A percentile compares a stretch with the other conserved stretches of the same genome.
phyloP scores from a whole-genome alignment of 1,284 basidiomycete genomes.

The Dichomitus squalens region DNA sequence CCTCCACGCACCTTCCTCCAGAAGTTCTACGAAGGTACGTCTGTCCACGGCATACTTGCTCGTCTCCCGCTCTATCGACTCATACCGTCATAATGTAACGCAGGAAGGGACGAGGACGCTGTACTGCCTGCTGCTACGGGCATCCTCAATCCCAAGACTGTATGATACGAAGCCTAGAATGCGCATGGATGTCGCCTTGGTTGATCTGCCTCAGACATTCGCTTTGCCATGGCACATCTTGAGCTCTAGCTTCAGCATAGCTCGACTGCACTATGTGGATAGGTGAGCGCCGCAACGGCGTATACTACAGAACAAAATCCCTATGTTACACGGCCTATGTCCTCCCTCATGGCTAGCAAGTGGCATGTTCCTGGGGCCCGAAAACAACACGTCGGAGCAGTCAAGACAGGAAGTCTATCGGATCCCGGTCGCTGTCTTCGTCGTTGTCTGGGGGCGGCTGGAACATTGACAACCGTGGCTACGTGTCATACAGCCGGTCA shows the following conservation, averaged over 20 bases:
- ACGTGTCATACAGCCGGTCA: background rate
- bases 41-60: too few relatives aligned
- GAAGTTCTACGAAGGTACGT: slow-evolving; percentile 83
- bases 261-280: too few relatives aligned
- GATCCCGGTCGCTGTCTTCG: slow-evolving; percentile 25
- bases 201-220: background rate
- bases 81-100: slow-evolving; percentile 1
- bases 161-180: slow-evolving; percentile 1
- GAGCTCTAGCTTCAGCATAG: too few relatives aligned
- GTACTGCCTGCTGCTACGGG: slow-evolving; percentile 55
- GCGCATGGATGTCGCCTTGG: background rate
- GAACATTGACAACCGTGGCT: slow-evolving; percentile 29
- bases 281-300: too few relatives aligned
- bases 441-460: slow-evolving; percentile 14
- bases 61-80: background rate
- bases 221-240: too few relatives aligned
- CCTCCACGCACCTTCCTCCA: slow-evolving; percentile 76
- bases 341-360: too few relatives aligned
- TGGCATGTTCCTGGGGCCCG: too few relatives aligned
- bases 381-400: too few relatives aligned
- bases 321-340: too few relatives aligned
- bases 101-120: slow-evolving; percentile 59
- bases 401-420: slow-evolving; percentile 27
- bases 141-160: slow-evolving; percentile 19
- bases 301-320: too few relatives aligned